A percentile compares a stretch with the other conserved stretches of the same genome.
Evolutionary conservation across 495 filamentous ascomycete species (phyloP).

Genomic region (Penicillium cosmopolitanum): DNA sequence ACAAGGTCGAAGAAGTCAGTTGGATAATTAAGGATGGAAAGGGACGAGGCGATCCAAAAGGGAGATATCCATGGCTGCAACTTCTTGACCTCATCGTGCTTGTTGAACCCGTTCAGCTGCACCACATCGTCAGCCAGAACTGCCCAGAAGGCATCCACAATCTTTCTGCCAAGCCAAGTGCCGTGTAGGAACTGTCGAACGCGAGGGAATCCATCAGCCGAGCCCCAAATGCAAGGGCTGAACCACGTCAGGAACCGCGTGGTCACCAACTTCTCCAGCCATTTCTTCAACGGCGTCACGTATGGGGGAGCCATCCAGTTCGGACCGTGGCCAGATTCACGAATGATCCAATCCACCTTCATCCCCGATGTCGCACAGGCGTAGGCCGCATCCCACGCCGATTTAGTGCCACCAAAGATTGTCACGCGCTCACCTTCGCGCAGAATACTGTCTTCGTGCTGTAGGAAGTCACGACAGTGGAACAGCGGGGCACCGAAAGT

Average conservation of each 20-base stretch:
- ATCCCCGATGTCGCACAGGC: constrained; percentile 65
- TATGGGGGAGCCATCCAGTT: constrained; percentile 69
- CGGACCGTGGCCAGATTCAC: constrained; percentile 75
- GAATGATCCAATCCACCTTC: constrained; percentile 77
- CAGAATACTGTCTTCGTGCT: constrained; percentile 41
- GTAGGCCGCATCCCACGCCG: constrained; percentile 77
- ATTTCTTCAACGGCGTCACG: constrained; percentile 62
- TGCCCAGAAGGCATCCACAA: constrained; percentile 71
- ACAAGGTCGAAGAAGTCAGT: constrained; percentile 67
- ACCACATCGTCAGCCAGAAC: constrained; percentile 64
- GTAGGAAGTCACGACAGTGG: constrained; percentile 62
- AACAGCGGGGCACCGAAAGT: constrained; percentile 62
- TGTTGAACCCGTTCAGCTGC: constrained; percentile 58
- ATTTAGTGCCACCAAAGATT: constrained; percentile 75
- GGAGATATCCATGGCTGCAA: constrained; percentile 66
- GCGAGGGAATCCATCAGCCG: constrained; percentile 49
- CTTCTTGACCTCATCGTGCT: constrained; percentile 66
- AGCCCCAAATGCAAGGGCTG: constrained; percentile 65
- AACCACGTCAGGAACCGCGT: constrained; percentile 69
- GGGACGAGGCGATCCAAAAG: constrained; percentile 65
- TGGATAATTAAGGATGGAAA: constrained; percentile 72
- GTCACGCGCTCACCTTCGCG: constrained; percentile 46
- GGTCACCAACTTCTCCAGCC: constrained; percentile 67
- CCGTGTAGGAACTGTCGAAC: constrained; percentile 64
- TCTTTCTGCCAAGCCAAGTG: constrained; percentile 66